A percentile compares a stretch with the other conserved stretches of the same genome.
Conservation (phyloP, 805 yeast genomes). For the Candida nanaspora region DNA sequence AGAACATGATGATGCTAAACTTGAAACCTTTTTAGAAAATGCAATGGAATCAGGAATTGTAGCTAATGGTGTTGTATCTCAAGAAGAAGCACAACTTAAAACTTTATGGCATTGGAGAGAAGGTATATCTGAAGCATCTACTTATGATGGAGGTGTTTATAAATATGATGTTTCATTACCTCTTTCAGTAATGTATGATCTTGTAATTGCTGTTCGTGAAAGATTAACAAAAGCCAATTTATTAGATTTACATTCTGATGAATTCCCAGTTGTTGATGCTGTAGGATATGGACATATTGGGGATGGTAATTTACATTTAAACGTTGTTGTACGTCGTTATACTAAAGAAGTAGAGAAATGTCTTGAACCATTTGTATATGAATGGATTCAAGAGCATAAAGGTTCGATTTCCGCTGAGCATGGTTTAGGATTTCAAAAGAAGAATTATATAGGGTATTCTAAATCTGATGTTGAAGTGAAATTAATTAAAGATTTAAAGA, state of each 20-base stretch:
- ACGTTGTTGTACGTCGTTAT: constrained; percentile 84
- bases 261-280: constrained; percentile 74
- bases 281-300: constrained; percentile 99
- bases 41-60: constrained; percentile 82
- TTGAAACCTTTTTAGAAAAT: constrained; percentile 74
- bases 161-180: constrained; percentile 96
- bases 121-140: constrained; percentile 82
- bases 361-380: constrained; percentile 92
- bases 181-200: constrained; percentile 66
- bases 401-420: constrained; percentile 98
- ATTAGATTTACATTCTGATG: constrained; percentile 53
- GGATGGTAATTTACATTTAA: constrained; percentile 92
- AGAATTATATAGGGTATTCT: constrained; percentile 78
- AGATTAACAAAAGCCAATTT: constrained; percentile 51
- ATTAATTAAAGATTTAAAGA: constrained; percentile 72
- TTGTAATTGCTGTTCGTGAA: constrained; percentile 72
- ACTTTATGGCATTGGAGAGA: constrained; percentile 96
- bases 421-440: constrained; percentile 96
- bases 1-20: constrained; percentile 88
- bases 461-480: constrained; percentile 65
- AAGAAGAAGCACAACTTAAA: constrained; percentile 80
- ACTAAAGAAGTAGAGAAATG: constrained; percentile 68
- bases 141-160: constrained; percentile 87
- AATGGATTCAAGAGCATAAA: constrained; percentile 64
- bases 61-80: constrained; percentile 93